A percentile compares a stretch with the other conserved stretches of the same genome.
Conservation (phyloP, 1,284 basidiomycete genomes). For the Athelia sp. region DNA sequence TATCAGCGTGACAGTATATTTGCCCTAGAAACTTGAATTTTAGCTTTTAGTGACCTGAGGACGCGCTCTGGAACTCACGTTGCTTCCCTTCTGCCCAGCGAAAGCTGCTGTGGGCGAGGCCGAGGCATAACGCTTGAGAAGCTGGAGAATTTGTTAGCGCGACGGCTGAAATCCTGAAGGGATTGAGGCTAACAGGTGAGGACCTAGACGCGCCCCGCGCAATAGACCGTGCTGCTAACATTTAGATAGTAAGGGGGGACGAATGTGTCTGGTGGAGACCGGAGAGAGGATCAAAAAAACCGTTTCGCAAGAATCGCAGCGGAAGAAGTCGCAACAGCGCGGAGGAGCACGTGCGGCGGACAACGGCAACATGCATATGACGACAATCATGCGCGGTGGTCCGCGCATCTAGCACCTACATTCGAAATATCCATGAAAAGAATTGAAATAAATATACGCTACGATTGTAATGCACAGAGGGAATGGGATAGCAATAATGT, state of each 20-base stretch:
- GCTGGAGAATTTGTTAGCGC: slow-evolving; percentile 31
- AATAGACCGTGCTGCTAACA: slow-evolving; percentile 57
- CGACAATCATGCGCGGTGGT: not conserved
- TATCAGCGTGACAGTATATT: slow-evolving; percentile 92
- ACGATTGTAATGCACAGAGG: not conserved
- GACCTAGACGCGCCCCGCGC: slow-evolving; percentile 44
- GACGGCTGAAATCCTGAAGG: not conserved
- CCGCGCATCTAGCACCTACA: not conserved
- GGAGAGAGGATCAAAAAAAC: slow-evolving; percentile 1
- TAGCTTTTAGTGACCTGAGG: not conserved
- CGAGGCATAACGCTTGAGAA: slow-evolving; percentile 61
- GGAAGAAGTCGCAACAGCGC: not conserved
- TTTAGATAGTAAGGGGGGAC: slow-evolving; percentile 17
- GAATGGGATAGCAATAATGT: slow-evolving; percentile 11
- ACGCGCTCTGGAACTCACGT: slow-evolving; percentile 52
- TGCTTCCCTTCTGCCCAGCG: slow-evolving; percentile 81
- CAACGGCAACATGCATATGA: too few relatives aligned
- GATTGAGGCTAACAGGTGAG: slow-evolving; percentile 34
- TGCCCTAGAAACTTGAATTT: slow-evolving; percentile 63
- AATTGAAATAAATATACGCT: too few relatives aligned
- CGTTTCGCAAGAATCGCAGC: slow-evolving; percentile 10
- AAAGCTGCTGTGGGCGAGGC: slow-evolving; percentile 80
- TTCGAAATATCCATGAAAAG: too few relatives aligned
- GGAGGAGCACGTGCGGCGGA: not conserved
- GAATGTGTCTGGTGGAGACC: slow-evolving; percentile 3